Base-by-base conservation (phyloP, 2,329 filamentous ascomycete species). In the Claviceps maximensis region DNA sequence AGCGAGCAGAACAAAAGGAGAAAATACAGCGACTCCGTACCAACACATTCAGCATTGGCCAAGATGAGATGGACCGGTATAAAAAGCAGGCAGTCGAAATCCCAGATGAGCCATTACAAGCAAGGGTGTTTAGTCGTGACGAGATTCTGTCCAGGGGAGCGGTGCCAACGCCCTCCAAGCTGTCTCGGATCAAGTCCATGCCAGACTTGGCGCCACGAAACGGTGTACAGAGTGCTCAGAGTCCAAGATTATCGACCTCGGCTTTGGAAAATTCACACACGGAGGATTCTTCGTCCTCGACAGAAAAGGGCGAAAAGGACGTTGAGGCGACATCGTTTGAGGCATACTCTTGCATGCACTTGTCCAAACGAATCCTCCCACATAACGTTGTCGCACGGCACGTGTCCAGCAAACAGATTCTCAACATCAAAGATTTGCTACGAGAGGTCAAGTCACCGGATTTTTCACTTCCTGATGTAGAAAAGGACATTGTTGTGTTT, bases 401-500 rank as follows among this genome's bases (percentile, higher is more conserved):
- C 3, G 74, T 98, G 15, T 75, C 83, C 6, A 82, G 81, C 36
- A 95, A 93, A 67, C 87, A 86, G 51, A 74, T 85, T 2, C 86
- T 89, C 59, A 78, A 78, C 1, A 77, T 98, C 56, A 87, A 91
- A 6, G 86, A 94, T 58, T 74, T 98, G 4, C 73, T 97, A 12
- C 84, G 83, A 60, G 78, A 79, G 13, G 83, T 98, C 57, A 95
- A 90, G 67, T 81, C 83, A 1, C 93, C 93, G 0, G 78, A 86
- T 33, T 98, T 87, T 65, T 79, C 86, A 38, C 77, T 91, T 0
- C 90, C 94, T 0, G 82, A 86, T 55, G 75, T 89, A 51, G 89
- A 96, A 62, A 82, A 86, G 51, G 91, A 98, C 66, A 86, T 90
- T 62, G 89, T 98, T 8, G 79, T 97, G 2, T 84, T 97, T 61